A percentile compares a stretch with the other conserved stretches of the same genome.
phyloP scores from a whole-genome alignment of 352 stramenopile genomes.

The Pythium periplocum region DNA sequence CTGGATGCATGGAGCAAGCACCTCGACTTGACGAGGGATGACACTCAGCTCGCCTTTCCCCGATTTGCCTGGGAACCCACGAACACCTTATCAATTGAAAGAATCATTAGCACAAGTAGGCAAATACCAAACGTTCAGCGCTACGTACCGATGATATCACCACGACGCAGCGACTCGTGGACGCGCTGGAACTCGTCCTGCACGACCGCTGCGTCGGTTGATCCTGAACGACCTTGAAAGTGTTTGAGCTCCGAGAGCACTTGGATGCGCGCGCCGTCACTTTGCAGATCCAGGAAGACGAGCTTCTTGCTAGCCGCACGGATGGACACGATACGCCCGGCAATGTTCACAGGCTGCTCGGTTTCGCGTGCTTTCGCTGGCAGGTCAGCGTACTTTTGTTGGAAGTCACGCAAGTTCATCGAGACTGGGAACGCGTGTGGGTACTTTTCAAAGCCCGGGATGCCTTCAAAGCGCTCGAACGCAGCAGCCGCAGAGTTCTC shows the following conservation, averaged over 20 bases:
- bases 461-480: slow-evolving; percentile 51
- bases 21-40: slow-evolving; percentile 75
- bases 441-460: slow-evolving; percentile 52
- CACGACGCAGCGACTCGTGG: slow-evolving; percentile 70
- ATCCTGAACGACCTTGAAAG: slow-evolving; percentile 34
- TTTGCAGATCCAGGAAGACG: slow-evolving; percentile 73
- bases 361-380: slow-evolving; percentile 50
- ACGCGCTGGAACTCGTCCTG: slow-evolving; percentile 53
- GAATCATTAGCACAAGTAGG: slow-evolving; percentile 1
- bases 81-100: slow-evolving; percentile 26
- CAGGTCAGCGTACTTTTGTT: slow-evolving; percentile 44
- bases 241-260: slow-evolving; percentile 75
- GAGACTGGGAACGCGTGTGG: slow-evolving; percentile 63
- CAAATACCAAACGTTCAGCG: too few species aligned
- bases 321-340: slow-evolving; percentile 59
- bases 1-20: slow-evolving; percentile 95
- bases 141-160: slow-evolving; percentile 62
- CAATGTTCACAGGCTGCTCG: slow-evolving; percentile 44
- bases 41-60: slow-evolving; percentile 83
- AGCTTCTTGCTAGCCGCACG: slow-evolving; percentile 79
- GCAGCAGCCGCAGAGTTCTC: slow-evolving; percentile 17
- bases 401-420: slow-evolving; percentile 61
- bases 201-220: slow-evolving; percentile 22
- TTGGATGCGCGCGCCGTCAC: slow-evolving; percentile 59
- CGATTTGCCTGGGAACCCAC: slow-evolving; percentile 75